Evolutionary conservation across 805 yeast genomes (phyloP), one percentile per base, ranked within the genome.

Genomic region (Starmerella gropengiesseri): DNA sequence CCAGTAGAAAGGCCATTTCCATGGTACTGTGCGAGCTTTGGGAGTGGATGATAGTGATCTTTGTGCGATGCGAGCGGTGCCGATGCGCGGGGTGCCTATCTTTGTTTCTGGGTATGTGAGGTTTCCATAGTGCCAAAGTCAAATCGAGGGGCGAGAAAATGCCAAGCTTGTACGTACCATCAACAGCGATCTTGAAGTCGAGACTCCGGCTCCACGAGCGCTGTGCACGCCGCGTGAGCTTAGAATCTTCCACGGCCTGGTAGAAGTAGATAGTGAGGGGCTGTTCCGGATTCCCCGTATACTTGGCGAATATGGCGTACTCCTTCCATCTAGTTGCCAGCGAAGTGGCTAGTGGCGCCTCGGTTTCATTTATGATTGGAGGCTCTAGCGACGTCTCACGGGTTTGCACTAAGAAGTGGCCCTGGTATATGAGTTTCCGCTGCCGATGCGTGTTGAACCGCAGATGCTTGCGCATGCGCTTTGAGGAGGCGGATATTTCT

Each of bases 301-400:
- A 70, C 46, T 89, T 64, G 1, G 80, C 77, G 2, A 81, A 84
- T 2, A 81, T 79, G 21, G 75, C 63, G 55, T 77, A 83, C 56
- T 87, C 95, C 47, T 70, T 74, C 91, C 95, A 85, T 37, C 85
- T 62, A 44, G 82, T 87, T 8, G 68, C 47, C 1, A 81, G 69
- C 40, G 79, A 61, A 0, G 82, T 67, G 31, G 74, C 40, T 23
- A 36, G 22, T 3, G 51, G 45, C 12, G 59, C 11, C 67, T 55
- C 25, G 54, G 55, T 11, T 49, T 56, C 22, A 49, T 54, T 76
- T 7, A 40, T 32, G 14, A n/a, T 14, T 12, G 49, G 44, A 12
- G 20, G 19, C 22, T 31, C 27, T 6, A 34, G 5, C n/a, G 35
- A 29, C 12, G 47, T 17, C 22, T 41, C 26, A 6, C 58, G 77